Percentiles rank a stretch among this genome's conserved stretches.
These are phyloP conservation scores for Nemania diffusa DNA, from an alignment of 2,329 filamentous ascomycete genomes.

Conservation along the genomic window DNA sequence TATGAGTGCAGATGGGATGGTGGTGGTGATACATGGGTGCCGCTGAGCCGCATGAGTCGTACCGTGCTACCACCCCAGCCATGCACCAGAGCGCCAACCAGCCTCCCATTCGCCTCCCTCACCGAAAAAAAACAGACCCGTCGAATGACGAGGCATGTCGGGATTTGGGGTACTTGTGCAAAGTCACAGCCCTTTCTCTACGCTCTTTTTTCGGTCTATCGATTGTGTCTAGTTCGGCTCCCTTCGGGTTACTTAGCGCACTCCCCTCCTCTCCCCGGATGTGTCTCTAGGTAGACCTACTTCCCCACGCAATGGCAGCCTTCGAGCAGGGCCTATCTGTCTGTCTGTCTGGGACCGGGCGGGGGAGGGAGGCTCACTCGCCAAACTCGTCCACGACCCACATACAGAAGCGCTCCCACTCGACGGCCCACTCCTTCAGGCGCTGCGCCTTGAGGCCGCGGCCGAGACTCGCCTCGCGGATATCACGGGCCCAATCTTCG, in stretches of 20 bases:
- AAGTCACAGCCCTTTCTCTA: neutral
- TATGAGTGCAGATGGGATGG: no score
- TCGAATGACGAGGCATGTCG: neutral
- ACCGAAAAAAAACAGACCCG: neutral
- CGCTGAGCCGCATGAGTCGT: constrained; percentile 7
- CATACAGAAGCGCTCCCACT: constrained; percentile 90
- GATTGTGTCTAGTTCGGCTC: neutral
- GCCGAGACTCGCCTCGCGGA: constrained; percentile 79
- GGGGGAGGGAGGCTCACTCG: neutral
- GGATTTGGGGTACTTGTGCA: neutral
- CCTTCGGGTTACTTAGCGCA: neutral
- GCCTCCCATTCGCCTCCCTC: neutral
- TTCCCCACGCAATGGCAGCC: neutral
- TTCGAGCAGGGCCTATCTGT: neutral
- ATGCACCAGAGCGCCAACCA: neutral
- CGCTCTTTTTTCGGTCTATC: neutral
- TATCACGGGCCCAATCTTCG: constrained; percentile 76
- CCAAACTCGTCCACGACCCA: constrained; percentile 86
- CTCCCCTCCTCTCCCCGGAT: neutral
- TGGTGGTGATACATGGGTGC: neutral
- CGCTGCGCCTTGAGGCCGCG: constrained; percentile 75
- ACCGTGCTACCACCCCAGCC: neutral
- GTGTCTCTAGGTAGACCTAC: neutral
- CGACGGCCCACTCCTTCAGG: constrained; percentile 79
- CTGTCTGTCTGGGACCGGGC: neutral